These are phyloP conservation scores for Hypomyces rosellus DNA, from an alignment of 2,329 filamentous ascomycete species.

Conservation along the genomic window DNA sequence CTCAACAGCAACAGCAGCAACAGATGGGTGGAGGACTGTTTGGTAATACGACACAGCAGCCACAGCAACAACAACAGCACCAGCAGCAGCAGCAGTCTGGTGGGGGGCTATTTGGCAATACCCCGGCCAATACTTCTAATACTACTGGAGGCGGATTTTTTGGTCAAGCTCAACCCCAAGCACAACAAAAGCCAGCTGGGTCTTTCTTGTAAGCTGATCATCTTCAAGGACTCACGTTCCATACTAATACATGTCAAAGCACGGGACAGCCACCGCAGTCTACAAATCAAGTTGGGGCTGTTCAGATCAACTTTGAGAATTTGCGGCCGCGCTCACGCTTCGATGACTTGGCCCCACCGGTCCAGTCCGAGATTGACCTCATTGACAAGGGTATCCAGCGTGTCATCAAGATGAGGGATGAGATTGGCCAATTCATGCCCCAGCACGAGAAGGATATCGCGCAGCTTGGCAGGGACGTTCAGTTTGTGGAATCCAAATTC, in stretches of 20 bases:
- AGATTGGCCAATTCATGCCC: constrained; percentile 64
- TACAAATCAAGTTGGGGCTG: constrained; percentile 56
- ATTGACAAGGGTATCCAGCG: constrained; percentile 76
- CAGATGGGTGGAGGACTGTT: constrained; percentile 19
- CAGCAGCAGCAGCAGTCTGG: constrained; percentile 13
- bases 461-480: constrained; percentile 40
- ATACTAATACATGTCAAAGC: constrained; percentile 24
- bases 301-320: constrained; percentile 71
- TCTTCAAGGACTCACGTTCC: background rate
- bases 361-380: constrained; percentile 70
- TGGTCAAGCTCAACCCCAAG: constrained; percentile 29
- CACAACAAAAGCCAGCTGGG: constrained; percentile 26
- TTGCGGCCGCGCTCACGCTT: constrained; percentile 85
- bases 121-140: constrained; percentile 13
- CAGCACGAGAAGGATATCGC: constrained; percentile 45
- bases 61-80: constrained; percentile 12
- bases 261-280: constrained; percentile 27
- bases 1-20: constrained; percentile 11
- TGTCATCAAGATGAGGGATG: constrained; percentile 71
- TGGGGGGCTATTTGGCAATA: constrained; percentile 21
- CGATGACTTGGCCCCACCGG: constrained; percentile 76
- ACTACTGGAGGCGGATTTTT: constrained; percentile 22
- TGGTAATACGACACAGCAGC: constrained; percentile 14
- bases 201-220: constrained; percentile 26
- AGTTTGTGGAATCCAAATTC: constrained; percentile 45